These are phyloP conservation scores for Xylariomycetidae sp. DNA, from an alignment of 2,329 filamentous ascomycete species.

Conservation along the genomic window DNA sequence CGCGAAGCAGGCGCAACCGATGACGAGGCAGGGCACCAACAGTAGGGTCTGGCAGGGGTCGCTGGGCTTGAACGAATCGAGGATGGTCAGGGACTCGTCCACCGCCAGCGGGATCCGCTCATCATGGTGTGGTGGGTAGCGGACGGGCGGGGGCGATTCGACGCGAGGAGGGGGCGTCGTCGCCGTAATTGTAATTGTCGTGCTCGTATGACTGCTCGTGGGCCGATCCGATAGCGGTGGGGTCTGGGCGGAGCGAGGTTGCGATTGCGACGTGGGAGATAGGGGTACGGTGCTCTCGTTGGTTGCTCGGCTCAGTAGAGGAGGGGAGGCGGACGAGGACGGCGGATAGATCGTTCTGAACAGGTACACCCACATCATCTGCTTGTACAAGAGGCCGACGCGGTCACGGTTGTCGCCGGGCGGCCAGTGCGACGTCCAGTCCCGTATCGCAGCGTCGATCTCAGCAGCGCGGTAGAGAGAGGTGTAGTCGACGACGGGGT, in stretches of 20 bases:
- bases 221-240: slow-evolving; percentile 15
- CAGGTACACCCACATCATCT: slow-evolving; percentile 63
- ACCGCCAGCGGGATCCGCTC: slow-evolving; percentile 49
- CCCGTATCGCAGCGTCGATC: slow-evolving; percentile 69
- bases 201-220: slow-evolving; percentile 8
- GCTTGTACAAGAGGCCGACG: slow-evolving; percentile 56
- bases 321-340: slow-evolving; percentile 14
- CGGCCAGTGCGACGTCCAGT: slow-evolving; percentile 66
- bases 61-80: slow-evolving; percentile 51
- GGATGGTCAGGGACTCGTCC: slow-evolving; percentile 49
- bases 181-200: slow-evolving; percentile 1
- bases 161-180: slow-evolving; percentile 13
- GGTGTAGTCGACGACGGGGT: slow-evolving; percentile 69
- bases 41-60: slow-evolving; percentile 58
- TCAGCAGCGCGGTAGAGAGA: slow-evolving; percentile 68
- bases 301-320: slow-evolving; percentile 5
- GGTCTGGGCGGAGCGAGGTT: slow-evolving; percentile 10
- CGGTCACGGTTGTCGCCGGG: slow-evolving; percentile 51
- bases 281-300: slow-evolving; percentile 14
- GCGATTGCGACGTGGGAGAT: slow-evolving; percentile 16
- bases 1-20: slow-evolving; percentile 57
- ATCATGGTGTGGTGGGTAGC: slow-evolving; percentile 45
- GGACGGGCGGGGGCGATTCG: slow-evolving; percentile 43
- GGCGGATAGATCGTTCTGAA: slow-evolving; percentile 59
- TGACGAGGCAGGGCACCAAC: slow-evolving; percentile 55